Percentiles rank a stretch among this genome's conserved stretches.
phyloP scores from a whole-genome alignment of 116 monocot species.

The Trichopus zeylanicus region DNA sequence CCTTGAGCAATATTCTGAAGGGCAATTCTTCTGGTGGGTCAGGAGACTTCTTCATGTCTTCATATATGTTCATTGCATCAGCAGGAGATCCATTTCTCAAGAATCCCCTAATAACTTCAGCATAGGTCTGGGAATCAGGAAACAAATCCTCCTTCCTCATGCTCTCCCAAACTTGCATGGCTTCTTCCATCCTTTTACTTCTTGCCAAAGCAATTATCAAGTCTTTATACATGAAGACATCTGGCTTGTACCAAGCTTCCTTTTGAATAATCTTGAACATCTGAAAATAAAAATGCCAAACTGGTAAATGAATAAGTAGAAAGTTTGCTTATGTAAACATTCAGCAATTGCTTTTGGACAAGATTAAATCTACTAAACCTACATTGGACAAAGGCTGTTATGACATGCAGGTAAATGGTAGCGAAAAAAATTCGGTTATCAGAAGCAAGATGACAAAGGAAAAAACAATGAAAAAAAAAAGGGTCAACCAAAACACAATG shows the following conservation, averaged over 20 bases:
- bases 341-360: too few species aligned
- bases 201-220: slow-evolving; percentile 71
- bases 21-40: slow-evolving; percentile 86
- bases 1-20: slow-evolving; percentile 82
- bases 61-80: slow-evolving; percentile 98
- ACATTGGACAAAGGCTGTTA: too few species aligned
- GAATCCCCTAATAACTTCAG: slow-evolving; percentile 92
- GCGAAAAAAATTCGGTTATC: not conserved
- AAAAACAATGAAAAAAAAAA: not conserved
- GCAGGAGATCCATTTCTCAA: slow-evolving; percentile 79
- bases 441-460: not conserved
- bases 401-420: too few species aligned
- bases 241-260: slow-evolving; percentile 91
- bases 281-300: slow-evolving; percentile 40
- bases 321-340: not conserved
- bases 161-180: slow-evolving; percentile 70
- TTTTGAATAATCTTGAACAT: slow-evolving; percentile 82
- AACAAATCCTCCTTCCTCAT: slow-evolving; percentile 67
- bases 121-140: slow-evolving; percentile 90
- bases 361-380: too few species aligned
- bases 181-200: slow-evolving; percentile 78
- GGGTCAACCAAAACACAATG: not conserved
- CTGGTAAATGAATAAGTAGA: not conserved
- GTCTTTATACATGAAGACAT: slow-evolving; percentile 86
- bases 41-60: slow-evolving; percentile 89